phyloP scores from a whole-genome alignment of 108 stramenopile genomes.

The Pseudonitzschia delicatissima region DNA sequence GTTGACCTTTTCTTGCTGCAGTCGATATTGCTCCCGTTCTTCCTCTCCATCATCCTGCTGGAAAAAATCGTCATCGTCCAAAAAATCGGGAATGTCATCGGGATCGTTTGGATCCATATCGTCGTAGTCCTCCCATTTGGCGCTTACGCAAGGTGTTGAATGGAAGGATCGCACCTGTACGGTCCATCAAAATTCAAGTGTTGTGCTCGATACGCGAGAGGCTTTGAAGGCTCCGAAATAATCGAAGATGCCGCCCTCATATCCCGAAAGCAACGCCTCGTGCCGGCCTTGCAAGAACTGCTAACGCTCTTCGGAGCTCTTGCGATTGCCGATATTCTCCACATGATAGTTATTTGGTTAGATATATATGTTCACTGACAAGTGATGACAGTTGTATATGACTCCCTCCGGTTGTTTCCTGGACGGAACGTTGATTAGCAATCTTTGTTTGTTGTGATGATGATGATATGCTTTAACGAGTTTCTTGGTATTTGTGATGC shows the following conservation, averaged over 20 bases:
- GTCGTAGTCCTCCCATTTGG: not conserved
- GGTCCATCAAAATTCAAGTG: too few relatives aligned
- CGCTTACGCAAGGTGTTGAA: not conserved
- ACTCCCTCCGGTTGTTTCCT: too few relatives aligned
- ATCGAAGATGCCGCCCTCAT: not conserved
- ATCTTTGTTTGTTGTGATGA: not conserved
- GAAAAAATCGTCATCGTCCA: not conserved
- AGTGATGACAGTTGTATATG: too few relatives aligned
- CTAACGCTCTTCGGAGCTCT: not conserved
- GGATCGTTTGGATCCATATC: not conserved
- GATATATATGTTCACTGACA: too few relatives aligned
- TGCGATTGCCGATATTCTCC: not conserved
- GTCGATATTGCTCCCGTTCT: slow-evolving; percentile 23
- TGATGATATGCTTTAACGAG: not conserved
- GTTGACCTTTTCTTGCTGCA: slow-evolving; percentile 39
- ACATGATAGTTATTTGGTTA: not conserved
- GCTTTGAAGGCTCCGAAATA: too few relatives aligned
- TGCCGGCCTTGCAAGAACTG: not conserved
- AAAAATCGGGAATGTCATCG: slow-evolving; percentile 1
- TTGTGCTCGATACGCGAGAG: too few relatives aligned
- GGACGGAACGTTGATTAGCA: too few relatives aligned
- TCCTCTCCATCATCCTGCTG: slow-evolving; percentile 25
- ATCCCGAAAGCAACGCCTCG: not conserved
- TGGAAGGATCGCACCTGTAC: not conserved
- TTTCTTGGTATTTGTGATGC: not conserved